These are phyloP conservation scores for Calocybe gambosa DNA, from an alignment of 1,284 basidiomycete species.

Conservation along the genomic window DNA sequence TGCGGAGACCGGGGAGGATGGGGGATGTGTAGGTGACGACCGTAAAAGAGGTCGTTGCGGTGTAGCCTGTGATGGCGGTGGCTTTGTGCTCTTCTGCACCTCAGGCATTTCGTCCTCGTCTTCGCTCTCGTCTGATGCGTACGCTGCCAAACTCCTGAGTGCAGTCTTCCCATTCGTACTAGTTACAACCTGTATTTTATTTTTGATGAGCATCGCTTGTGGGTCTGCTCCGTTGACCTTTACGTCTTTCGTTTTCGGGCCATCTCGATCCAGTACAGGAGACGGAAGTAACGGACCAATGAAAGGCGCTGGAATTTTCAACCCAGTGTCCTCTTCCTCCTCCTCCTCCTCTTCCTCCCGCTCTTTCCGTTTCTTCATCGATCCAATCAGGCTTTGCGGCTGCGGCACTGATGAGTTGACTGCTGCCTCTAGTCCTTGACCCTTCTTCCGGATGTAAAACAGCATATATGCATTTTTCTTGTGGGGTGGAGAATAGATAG, in stretches of 20 bases:
- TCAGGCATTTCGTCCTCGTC: constrained; percentile 25
- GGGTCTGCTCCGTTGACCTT: constrained; percentile 40
- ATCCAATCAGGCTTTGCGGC: constrained; percentile 39
- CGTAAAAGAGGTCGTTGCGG: constrained; percentile 13
- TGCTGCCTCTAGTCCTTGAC: constrained; percentile 61
- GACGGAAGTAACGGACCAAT: constrained; percentile 62
- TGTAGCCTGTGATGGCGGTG: constrained; percentile 19
- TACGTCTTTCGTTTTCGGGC: constrained; percentile 21
- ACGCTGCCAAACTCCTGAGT: constrained; percentile 45
- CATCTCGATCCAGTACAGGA: constrained; percentile 13
- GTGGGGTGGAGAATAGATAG: constrained; percentile 41
- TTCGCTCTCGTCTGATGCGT: constrained; percentile 50
- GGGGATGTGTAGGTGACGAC: constrained; percentile 19
- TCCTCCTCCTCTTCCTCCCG: constrained; percentile 34
- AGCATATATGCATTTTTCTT: constrained; percentile 89
- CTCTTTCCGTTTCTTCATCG: constrained; percentile 61
- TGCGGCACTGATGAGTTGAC: constrained; percentile 30
- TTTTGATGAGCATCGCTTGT: constrained; percentile 53
- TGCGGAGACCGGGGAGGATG: constrained; percentile 31
- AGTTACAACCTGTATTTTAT: constrained; percentile 50
- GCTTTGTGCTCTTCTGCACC: constrained; percentile 7
- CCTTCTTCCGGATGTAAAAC: constrained; percentile 83
- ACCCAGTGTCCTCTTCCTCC: constrained; percentile 39
- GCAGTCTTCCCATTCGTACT: constrained; percentile 28
- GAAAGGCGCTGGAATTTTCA: constrained; percentile 43